Evolutionary conservation across 495 filamentous ascomycete species (phyloP).

Genomic region (Lasiosphaeris hirsuta): DNA sequence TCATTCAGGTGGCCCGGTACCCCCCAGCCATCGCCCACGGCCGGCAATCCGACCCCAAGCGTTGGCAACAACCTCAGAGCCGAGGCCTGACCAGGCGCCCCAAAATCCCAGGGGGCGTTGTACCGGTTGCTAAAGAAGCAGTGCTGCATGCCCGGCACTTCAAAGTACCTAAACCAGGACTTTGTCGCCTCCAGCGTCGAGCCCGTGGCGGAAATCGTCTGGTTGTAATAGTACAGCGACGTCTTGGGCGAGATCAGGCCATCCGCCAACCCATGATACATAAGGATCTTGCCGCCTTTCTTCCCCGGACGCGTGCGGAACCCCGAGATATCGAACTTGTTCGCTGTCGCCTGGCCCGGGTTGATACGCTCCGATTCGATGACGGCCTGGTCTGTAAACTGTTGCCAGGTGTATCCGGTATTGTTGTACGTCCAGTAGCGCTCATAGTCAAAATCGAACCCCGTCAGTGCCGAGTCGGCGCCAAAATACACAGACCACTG

Average conservation of each 20-base stretch:
- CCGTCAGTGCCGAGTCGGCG: conserved; percentile 19
- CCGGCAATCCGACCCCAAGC: conserved; percentile 16
- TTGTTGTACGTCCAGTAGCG: conserved; percentile 43
- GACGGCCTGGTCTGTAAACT: conserved; percentile 31
- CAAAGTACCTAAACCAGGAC: conserved; percentile 43
- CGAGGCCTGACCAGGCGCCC: conserved; percentile 31
- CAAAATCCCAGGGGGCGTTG: conserved; percentile 47
- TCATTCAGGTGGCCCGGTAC: conserved; percentile 33
- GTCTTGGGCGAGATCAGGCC: conserved; percentile 44
- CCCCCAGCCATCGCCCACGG: conserved; percentile 32
- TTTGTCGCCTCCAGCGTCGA: conserved; percentile 14
- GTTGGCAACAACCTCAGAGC: conserved; percentile 17
- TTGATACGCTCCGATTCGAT: conserved; percentile 18
- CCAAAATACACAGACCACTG: conserved; percentile 29
- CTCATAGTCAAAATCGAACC: conserved; percentile 37
- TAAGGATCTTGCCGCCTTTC: conserved; percentile 51
- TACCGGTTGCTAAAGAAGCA: conserved; percentile 34
- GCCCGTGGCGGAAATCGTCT: conserved; percentile 31
- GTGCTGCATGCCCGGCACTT: conserved; percentile 47
- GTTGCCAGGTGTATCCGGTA: conserved; percentile 34
- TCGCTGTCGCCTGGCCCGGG: conserved; percentile 42
- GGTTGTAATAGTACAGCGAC: conserved; percentile 45
- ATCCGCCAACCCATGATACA: conserved; percentile 57
- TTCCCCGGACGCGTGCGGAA: conserved; percentile 29
- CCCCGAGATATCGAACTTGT: conserved; percentile 45